A percentile compares a stretch with the other conserved stretches of the same genome.
phyloP scores from a whole-genome alignment of 1,284 basidiomycete species.

The Ustilago lituana region DNA sequence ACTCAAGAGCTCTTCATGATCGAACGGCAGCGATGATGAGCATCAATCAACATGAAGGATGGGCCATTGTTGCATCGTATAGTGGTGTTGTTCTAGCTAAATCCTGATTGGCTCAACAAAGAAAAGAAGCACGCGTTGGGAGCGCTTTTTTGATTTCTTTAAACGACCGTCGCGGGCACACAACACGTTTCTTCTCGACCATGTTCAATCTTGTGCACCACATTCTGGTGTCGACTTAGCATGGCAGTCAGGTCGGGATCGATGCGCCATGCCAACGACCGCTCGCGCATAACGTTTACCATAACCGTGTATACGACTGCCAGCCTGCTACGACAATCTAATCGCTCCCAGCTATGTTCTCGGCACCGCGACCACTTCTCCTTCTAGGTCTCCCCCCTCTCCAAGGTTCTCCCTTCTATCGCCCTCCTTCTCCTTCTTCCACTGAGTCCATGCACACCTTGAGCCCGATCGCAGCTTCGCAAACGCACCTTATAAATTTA shows the following conservation, averaged over 20 bases:
- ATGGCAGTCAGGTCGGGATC: no score
- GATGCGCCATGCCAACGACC: background rate
- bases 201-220: background rate
- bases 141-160: slow-evolving; percentile 1
- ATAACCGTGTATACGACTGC: no score
- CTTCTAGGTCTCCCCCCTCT: no score
- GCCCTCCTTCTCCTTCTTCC: background rate
- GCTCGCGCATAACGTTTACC: no score
- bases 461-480: background rate
- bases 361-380: no score
- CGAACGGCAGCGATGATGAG: no score
- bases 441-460: background rate
- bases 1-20: no score
- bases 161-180: background rate
- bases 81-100: no score
- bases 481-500: slow-evolving; percentile 37
- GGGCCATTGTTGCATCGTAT: no score
- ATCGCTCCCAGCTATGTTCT: no score
- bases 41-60: background rate
- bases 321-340: no score
- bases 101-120: slow-evolving; percentile 10
- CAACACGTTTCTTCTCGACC: slow-evolving; percentile 13
- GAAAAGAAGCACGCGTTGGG: slow-evolving; percentile 1
- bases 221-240: no score
- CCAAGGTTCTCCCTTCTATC: background rate